Percentiles rank a stretch among this genome's conserved stretches.
phyloP scores from a whole-genome alignment of 1,139 yeast species.

The Meyerozyma carpophila region DNA sequence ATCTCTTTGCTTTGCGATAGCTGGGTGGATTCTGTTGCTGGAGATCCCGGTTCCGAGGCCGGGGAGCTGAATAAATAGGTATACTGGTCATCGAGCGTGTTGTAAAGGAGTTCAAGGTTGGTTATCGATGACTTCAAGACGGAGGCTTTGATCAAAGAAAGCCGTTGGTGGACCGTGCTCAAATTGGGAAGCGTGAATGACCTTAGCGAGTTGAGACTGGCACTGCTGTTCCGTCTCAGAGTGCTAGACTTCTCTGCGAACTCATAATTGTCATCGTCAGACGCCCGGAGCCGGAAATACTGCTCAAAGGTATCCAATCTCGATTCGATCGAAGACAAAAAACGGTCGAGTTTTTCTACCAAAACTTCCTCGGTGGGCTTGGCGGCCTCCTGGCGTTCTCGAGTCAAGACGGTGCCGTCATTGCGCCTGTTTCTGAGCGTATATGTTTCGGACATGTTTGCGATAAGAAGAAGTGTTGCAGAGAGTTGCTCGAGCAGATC shows the following conservation, averaged over 20 bases:
- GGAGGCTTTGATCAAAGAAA: slow-evolving; percentile 35
- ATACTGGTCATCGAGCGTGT: slow-evolving; percentile 52
- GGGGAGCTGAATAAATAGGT: slow-evolving; percentile 35
- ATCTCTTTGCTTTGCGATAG: slow-evolving; percentile 25
- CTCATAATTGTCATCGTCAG: slow-evolving; percentile 10
- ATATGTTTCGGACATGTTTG: not conserved
- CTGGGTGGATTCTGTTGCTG: slow-evolving; percentile 9
- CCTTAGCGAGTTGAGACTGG: slow-evolving; percentile 27
- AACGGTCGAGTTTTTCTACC: slow-evolving; percentile 47
- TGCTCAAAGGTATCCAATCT: slow-evolving; percentile 48
- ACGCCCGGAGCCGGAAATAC: slow-evolving; percentile 35
- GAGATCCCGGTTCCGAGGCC: slow-evolving; percentile 2
- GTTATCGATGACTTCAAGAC: slow-evolving; percentile 39
- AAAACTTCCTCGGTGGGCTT: slow-evolving; percentile 42
- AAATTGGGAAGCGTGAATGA: slow-evolving; percentile 30
- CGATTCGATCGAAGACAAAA: slow-evolving; percentile 50
- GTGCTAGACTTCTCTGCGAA: slow-evolving; percentile 4
- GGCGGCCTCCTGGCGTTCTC: not conserved
- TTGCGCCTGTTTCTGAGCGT: not conserved
- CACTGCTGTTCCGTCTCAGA: slow-evolving; percentile 17
- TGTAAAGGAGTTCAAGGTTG: slow-evolving; percentile 43
- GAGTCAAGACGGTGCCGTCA: not conserved
- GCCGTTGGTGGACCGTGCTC: slow-evolving; percentile 37
- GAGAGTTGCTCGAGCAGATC: not conserved
- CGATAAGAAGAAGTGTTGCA: not conserved